Conservation (phyloP, 768 basidiomycete species). For the Amanita thiersii region DNA sequence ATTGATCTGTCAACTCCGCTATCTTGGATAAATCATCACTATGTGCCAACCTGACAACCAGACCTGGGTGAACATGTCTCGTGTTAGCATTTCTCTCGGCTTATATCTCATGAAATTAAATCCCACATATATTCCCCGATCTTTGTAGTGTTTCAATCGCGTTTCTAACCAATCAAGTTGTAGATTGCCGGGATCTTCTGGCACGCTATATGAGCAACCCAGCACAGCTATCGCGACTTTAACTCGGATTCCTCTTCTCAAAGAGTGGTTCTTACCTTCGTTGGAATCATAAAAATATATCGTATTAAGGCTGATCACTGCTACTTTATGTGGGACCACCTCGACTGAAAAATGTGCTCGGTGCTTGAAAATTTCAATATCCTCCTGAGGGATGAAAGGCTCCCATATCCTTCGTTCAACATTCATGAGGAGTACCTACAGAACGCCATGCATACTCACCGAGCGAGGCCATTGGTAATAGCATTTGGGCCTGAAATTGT, state of each 20-base stretch:
- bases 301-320: constrained; percentile 82
- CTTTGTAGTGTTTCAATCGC: constrained; percentile 61
- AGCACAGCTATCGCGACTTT: constrained; percentile 48
- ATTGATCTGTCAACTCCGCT: not conserved
- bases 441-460: constrained; percentile 33
- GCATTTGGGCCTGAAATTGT: constrained; percentile 49
- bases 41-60: constrained; percentile 18
- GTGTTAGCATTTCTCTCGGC: constrained; percentile 7
- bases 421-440: constrained; percentile 10
- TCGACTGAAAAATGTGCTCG: constrained; percentile 84
- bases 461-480: constrained; percentile 59
- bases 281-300: constrained; percentile 90
- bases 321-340: constrained; percentile 67
- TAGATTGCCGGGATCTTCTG: constrained; percentile 79
- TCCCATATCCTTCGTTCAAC: constrained; percentile 60
- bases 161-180: constrained; percentile 89
- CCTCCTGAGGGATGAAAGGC: constrained; percentile 69
- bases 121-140: constrained; percentile 66
- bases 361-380: constrained; percentile 74
- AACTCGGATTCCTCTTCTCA: constrained; percentile 1
- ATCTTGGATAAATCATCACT: not conserved
- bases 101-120: constrained; percentile 9
- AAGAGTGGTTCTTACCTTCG: constrained; percentile 44
- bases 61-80: constrained; percentile 13
- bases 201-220: constrained; percentile 57